Evolutionary conservation across 2,329 filamentous ascomycete genomes (phyloP), one percentile per base, ranked within the genome.

Genomic region (Botrytis medusae): DNA sequence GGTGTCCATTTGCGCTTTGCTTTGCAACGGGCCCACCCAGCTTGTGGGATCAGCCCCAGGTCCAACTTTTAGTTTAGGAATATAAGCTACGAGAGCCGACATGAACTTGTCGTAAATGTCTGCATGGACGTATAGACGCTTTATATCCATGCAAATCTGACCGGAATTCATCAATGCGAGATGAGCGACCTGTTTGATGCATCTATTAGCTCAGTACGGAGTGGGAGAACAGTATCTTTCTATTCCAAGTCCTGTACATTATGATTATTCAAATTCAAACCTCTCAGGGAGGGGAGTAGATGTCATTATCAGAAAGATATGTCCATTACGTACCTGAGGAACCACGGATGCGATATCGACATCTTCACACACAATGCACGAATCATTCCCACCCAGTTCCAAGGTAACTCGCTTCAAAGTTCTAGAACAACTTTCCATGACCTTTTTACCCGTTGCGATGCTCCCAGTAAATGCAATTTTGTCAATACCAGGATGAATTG

Each of bases 401-500:
- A 80, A 70, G 0, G 78, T 79, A 1, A 79, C 75, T 16, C 76
- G 69, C 79, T 89, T 89, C 64, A 89, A 78, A 0, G 86, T 87
- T 76, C 82, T 83, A 14, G 85, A 83, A 61, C 71, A 72, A 37
- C 71, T 84, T 48, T 82, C 84, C 83, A 87, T 85, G 59, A 88
- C 84, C 63, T 81, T 82, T 75, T 85, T 84, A 76, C 87, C 79
- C 0, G 87, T 88, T 6, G 83, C 80, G 8, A 83, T 86, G 1
- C 87, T 88, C 4, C 88, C 88, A 0, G 88, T 90, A 78, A 90
- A 90, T 73, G 82, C 86, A 78, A 90, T 86, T 81, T 89, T 89
- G 71, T 85, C 83, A 77, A 89, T 86, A 20, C 83, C 85, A 1
- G 83, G 82, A 77, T 90, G 88, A n/a, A 83, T 80, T 0, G 86